Conservation (phyloP, 306 rosid species). For the Lagenaria siceraria region DNA sequence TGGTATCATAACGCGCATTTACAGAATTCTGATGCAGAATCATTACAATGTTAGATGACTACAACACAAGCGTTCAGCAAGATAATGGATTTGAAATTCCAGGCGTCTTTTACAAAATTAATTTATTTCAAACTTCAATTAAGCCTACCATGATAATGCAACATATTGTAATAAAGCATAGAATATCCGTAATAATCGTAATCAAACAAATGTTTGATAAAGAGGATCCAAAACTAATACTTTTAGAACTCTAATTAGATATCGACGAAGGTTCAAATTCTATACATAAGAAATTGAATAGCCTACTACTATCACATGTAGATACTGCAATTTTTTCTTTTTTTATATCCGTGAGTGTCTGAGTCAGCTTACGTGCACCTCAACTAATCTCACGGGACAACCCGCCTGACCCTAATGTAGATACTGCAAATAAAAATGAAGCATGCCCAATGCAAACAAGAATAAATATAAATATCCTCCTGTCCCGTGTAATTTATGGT, state of each 20-base stretch:
- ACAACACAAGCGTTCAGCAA: neutral
- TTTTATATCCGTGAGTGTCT: no score
- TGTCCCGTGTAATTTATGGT: neutral
- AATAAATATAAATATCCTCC: neutral
- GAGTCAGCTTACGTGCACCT: no score
- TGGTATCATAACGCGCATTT: conserved; percentile 82
- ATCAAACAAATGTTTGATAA: neutral
- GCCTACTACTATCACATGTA: neutral
- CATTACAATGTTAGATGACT: neutral
- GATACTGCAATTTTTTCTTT: neutral
- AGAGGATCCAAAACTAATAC: neutral
- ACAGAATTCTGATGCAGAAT: conserved; percentile 74
- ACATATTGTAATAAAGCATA: neutral
- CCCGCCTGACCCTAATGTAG: no score
- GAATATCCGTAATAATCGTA: neutral
- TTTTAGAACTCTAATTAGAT: neutral
- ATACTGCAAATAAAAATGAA: neutral
- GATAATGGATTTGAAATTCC: neutral
- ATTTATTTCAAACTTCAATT: neutral
- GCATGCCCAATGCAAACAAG: neutral
- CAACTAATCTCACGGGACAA: no score
- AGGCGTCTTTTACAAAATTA: neutral
- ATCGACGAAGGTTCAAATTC: neutral
- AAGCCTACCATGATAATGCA: neutral
- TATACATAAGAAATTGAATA: neutral